phyloP scores from a whole-genome alignment of 1,284 basidiomycete species.

The Erythrobasidium hasegawianum region DNA sequence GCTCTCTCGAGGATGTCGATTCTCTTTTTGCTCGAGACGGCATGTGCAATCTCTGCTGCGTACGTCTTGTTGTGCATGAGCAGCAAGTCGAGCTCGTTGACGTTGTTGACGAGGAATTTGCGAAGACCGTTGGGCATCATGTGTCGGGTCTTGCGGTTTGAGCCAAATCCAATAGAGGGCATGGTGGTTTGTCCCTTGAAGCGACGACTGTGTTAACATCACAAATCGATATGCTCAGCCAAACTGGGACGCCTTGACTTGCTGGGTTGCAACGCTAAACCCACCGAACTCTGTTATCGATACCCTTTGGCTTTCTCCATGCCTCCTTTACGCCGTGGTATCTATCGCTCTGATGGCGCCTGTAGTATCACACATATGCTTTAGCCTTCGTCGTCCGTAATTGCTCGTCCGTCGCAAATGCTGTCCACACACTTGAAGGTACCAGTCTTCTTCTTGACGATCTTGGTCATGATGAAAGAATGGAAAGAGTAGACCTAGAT shows the following conservation, averaged over 20 bases:
- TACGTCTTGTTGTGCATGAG: conserved; percentile 98
- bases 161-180: conserved; percentile 52
- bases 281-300: conserved; percentile 43
- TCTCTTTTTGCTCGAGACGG: conserved; percentile 94
- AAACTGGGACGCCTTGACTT: too few species aligned
- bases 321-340: conserved; percentile 91
- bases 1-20: conserved; percentile 88
- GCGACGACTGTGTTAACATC: conserved; percentile 32
- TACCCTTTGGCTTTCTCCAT: conserved; percentile 67
- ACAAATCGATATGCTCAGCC: too few species aligned
- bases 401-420: neutral
- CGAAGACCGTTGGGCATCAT: conserved; percentile 89
- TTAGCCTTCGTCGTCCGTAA: neutral
- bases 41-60: conserved; percentile 95
- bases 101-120: conserved; percentile 80
- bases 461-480: conserved; percentile 7
- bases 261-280: neutral
- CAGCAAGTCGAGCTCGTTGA: conserved; percentile 84
- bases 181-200: conserved; percentile 33
- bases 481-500: neutral
- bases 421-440: conserved; percentile 67
- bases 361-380: conserved; percentile 48
- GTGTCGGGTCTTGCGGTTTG: conserved; percentile 73
- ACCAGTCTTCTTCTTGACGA: conserved; percentile 89
- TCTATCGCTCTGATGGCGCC: conserved; percentile 95